Conservation (phyloP, 1,284 basidiomycete genomes). For the Heterobasidion irregulare region DNA sequence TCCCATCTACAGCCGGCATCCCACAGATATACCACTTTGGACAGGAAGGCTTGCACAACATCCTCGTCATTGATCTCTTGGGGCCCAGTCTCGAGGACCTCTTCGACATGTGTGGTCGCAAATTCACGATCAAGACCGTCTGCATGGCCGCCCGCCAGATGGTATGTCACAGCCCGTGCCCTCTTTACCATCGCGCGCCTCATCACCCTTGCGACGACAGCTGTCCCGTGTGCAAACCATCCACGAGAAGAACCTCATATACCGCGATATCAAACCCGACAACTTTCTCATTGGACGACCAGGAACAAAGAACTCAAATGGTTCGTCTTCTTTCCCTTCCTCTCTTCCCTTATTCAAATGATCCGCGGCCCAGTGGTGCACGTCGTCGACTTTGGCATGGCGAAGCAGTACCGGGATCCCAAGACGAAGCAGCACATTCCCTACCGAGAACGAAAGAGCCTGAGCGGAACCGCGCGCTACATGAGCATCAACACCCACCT, state of each 20-base stretch:
- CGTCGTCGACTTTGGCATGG: conserved; percentile 95
- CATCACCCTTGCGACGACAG: conserved; percentile 27
- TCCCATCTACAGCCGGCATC: conserved; percentile 57
- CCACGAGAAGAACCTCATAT: conserved; percentile 96
- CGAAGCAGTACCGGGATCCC: conserved; percentile 95
- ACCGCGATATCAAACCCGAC: conserved; percentile 97
- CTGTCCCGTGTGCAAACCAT: conserved; percentile 88
- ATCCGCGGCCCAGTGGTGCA: conserved; percentile 27
- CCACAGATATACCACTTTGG: conserved; percentile 98
- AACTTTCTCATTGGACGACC: conserved; percentile 93
- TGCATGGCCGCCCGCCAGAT: conserved; percentile 97
- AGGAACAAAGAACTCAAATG: conserved; percentile 80
- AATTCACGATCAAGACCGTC: conserved; percentile 92
- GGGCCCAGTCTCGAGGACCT: conserved; percentile 91
- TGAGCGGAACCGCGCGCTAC: conserved; percentile 89
- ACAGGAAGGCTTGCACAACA: conserved; percentile 96
- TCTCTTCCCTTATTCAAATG: not conserved
- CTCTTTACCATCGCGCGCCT: not conserved
- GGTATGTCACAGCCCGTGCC: conserved; percentile 41
- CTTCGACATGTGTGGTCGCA: conserved; percentile 94
- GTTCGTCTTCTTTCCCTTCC: conserved; percentile 24
- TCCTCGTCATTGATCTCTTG: conserved; percentile 92
- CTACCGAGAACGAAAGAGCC: conserved; percentile 89
- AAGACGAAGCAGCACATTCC: conserved; percentile 98
- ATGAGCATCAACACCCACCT: conserved; percentile 98